phyloP scores from a whole-genome alignment of 768 basidiomycete species.

The Agaricus bisporus region DNA sequence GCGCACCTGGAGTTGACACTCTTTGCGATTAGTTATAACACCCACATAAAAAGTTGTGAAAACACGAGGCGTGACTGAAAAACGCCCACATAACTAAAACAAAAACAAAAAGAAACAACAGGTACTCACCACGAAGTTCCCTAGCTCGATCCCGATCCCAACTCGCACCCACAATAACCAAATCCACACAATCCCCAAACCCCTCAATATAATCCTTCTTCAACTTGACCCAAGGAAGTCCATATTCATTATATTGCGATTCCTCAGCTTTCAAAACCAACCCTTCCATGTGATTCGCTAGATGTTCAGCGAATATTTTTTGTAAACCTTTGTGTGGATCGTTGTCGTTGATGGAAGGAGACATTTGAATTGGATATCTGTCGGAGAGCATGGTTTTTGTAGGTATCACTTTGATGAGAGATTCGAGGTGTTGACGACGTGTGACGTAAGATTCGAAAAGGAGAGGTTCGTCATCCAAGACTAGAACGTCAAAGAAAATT shows the following conservation, averaged over 20 bases:
- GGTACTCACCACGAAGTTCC: slow-evolving; percentile 60
- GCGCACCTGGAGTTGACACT: slow-evolving; percentile 31
- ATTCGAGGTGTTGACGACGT: slow-evolving; percentile 60
- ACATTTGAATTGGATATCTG: slow-evolving; percentile 41
- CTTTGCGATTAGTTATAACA: slow-evolving; percentile 45
- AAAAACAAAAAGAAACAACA: background rate
- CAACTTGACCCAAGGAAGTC: slow-evolving; percentile 77
- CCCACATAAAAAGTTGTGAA: slow-evolving; percentile 83
- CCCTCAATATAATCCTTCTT: slow-evolving; percentile 88
- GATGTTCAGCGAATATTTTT: slow-evolving; percentile 41
- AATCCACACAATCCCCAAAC: slow-evolving; percentile 74
- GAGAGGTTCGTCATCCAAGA: slow-evolving; percentile 57
- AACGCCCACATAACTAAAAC: background rate
- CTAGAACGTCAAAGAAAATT: slow-evolving; percentile 83
- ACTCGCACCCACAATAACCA: slow-evolving; percentile 68
- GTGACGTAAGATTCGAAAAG: slow-evolving; percentile 47
- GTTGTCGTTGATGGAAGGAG: slow-evolving; percentile 10
- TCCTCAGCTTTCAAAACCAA: slow-evolving; percentile 73
- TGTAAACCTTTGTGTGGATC: slow-evolving; percentile 20
- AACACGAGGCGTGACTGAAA: slow-evolving; percentile 58
- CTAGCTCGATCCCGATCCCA: slow-evolving; percentile 80
- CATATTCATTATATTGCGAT: slow-evolving; percentile 59
- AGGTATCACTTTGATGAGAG: slow-evolving; percentile 40
- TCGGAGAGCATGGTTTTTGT: slow-evolving; percentile 64
- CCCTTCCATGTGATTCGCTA: slow-evolving; percentile 57